Evolutionary conservation across 2,329 filamentous ascomycete genomes (phyloP).

Genomic region (Rutstroemia sydowiana): DNA sequence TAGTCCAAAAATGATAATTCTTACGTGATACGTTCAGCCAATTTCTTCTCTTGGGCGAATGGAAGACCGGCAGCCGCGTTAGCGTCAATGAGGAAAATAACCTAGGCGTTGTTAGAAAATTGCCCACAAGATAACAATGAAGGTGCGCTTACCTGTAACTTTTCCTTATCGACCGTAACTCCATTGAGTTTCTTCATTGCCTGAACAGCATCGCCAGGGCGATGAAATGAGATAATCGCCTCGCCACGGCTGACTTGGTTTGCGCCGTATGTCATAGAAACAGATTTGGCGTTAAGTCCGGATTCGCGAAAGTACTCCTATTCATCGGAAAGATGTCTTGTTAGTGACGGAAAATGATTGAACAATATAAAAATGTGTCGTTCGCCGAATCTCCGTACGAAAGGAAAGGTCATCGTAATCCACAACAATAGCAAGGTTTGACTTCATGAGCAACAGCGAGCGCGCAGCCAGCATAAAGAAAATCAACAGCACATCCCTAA

Average conservation of each 20-base stretch:
- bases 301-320: constrained; percentile 96
- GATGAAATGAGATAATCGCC: constrained; percentile 80
- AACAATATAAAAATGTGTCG: constrained; percentile 23
- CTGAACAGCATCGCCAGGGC: constrained; percentile 73
- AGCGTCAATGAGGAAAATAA: constrained; percentile 84
- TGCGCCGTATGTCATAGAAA: constrained; percentile 87
- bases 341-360: constrained; percentile 54
- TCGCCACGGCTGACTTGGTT: constrained; percentile 87
- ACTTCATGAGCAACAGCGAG: constrained; percentile 38
- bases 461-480: constrained; percentile 48
- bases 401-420: constrained; percentile 20
- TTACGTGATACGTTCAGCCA: constrained; percentile 79
- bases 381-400: constrained; percentile 26
- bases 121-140: constrained; percentile 52
- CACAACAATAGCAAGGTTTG: constrained; percentile 9
- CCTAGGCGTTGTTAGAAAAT: constrained; percentile 41
- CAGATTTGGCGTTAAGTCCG: constrained; percentile 8
- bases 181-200: constrained; percentile 81
- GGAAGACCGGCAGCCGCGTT: constrained; percentile 58
- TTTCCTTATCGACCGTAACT: constrained; percentile 78
- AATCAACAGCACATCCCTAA: constrained; percentile 10
- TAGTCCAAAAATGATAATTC: constrained; percentile 27
- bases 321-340: constrained; percentile 44
- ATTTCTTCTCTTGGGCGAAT: constrained; percentile 50
- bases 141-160: constrained; percentile 84